These are phyloP conservation scores for Fusarium ramigenum DNA, from an alignment of 2,329 filamentous ascomycete genomes.

Conservation along the genomic window DNA sequence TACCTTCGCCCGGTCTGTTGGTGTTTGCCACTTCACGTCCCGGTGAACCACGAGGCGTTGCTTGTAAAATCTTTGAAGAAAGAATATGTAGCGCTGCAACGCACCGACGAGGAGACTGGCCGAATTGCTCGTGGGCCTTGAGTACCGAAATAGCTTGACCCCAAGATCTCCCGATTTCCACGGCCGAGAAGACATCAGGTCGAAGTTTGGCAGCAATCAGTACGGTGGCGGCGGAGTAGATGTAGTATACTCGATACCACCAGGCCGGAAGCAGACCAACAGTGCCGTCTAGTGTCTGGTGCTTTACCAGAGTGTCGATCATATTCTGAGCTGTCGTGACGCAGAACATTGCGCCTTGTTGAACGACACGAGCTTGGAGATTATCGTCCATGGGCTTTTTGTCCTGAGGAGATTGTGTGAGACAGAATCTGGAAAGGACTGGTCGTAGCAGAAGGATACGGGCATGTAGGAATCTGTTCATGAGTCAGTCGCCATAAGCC, in stretches of 20 bases:
- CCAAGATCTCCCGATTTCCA: conserved; percentile 45
- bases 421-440: conserved; percentile 46
- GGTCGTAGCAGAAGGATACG: conserved; percentile 48
- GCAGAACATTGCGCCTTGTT: conserved; percentile 49
- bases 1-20: background rate
- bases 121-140: conserved; percentile 47
- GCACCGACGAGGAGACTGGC: conserved; percentile 46
- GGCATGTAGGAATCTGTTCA: conserved; percentile 46
- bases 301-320: conserved; percentile 44
- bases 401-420: conserved; percentile 32
- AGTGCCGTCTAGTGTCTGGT: conserved; percentile 45
- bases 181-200: conserved; percentile 44
- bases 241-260: conserved; percentile 53
- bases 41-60: background rate
- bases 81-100: conserved; percentile 48
- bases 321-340: conserved; percentile 47
- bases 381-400: conserved; percentile 28
- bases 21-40: background rate
- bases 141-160: conserved; percentile 47
- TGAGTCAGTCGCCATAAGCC: background rate
- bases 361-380: conserved; percentile 42
- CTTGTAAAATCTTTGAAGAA: conserved; percentile 47
- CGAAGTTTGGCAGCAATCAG: conserved; percentile 50
- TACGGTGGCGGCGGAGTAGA: conserved; percentile 50
- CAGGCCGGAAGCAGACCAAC: conserved; percentile 50